Base-by-base conservation (phyloP, 371 early-diverging fungal genomes). In the Parasitella parasitica region DNA sequence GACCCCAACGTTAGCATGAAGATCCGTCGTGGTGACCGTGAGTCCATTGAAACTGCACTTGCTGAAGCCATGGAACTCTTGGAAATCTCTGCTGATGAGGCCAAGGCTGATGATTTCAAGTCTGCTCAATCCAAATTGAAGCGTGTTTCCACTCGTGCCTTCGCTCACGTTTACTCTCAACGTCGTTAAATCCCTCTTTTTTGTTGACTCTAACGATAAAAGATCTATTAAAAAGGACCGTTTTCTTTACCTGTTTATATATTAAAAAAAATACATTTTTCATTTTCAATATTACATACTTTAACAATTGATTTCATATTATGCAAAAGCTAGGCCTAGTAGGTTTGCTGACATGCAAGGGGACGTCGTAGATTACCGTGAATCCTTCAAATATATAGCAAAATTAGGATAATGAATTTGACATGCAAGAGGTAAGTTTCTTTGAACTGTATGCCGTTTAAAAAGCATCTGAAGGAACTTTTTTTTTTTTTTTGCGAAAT, bases 21-120 rank as follows among this genome's bases (percentile, higher is more conserved):
- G 68, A 80, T 88, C 73, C 93, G 93, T 82, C 86, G 89, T 73
- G 84, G 83, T 70, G 93, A 89, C 77, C 87, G 80, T 67, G 94
- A 94, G 74, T 85, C 89, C 59, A 86, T 97, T 66, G 90, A 95
- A 74, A 89, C 90, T 64, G 89, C 95, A 70, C 86, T 94, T 61
- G 73, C 89, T 72, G 86, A 91, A 66, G 87, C 95, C 71, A 90
- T 92, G 85, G 94, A 94, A 82, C 86, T 83, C 63, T 80, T 95
- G 76, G 95, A 95, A 26, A 80, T 85, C 78, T 76, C 69, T 70
- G 86, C 89, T 79, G 89, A 85, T 63, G 90, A 89, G 64, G 89
- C 88, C 59, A 74, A 81, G 72, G 96, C 94, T 86, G 92, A 94
- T 67, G 92, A 91, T 72, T 86, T 89, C 78, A 90, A 86, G 75